Evolutionary conservation across 371 early-diverging fungal genomes (phyloP).

Genomic region (Mucor sp.): DNA sequence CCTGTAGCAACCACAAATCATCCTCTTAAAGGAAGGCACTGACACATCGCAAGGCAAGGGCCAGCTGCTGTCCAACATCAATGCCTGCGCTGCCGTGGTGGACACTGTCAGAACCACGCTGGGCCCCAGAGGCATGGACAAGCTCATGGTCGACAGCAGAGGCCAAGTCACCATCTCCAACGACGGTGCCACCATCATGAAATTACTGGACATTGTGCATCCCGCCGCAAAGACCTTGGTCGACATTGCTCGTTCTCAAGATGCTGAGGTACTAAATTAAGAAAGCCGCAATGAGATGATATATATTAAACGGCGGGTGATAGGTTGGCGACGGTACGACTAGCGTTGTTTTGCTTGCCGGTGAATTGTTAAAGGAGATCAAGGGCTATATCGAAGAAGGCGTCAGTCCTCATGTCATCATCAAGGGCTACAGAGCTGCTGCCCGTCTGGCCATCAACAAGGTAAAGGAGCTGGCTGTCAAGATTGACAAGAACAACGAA

Average conservation of each 20-base stretch:
- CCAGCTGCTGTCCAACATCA: slow-evolving; percentile 98
- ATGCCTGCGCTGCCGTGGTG: slow-evolving; percentile 94
- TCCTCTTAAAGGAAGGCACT: slow-evolving; percentile 98
- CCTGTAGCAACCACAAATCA: slow-evolving; percentile 95
- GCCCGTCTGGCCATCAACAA: slow-evolving; percentile 83
- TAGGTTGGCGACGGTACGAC: slow-evolving; percentile 99
- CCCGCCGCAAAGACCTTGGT: slow-evolving; percentile 99
- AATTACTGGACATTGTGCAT: slow-evolving; percentile 97
- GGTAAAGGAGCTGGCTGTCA: slow-evolving; percentile 84
- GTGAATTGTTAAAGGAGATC: slow-evolving; percentile 95
- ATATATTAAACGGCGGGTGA: neutral
- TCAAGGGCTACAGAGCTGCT: slow-evolving; percentile 92
- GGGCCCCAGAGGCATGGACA: slow-evolving; percentile 99
- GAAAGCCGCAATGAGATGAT: neutral
- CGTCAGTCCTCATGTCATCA: slow-evolving; percentile 93
- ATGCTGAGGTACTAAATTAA: slow-evolving; percentile 86
- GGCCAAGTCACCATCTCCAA: slow-evolving; percentile 98
- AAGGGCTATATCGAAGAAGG: slow-evolving; percentile 96
- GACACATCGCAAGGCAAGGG: slow-evolving; percentile 99
- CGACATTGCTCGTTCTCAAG: slow-evolving; percentile 98
- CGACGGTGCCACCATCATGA: slow-evolving; percentile 99
- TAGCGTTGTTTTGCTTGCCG: slow-evolving; percentile 97
- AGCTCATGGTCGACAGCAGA: slow-evolving; percentile 95
- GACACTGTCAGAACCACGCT: slow-evolving; percentile 98
- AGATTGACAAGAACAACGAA: slow-evolving; percentile 75